Conservation (phyloP, 306 rosid genomes). For the Quillaja saponaria region DNA sequence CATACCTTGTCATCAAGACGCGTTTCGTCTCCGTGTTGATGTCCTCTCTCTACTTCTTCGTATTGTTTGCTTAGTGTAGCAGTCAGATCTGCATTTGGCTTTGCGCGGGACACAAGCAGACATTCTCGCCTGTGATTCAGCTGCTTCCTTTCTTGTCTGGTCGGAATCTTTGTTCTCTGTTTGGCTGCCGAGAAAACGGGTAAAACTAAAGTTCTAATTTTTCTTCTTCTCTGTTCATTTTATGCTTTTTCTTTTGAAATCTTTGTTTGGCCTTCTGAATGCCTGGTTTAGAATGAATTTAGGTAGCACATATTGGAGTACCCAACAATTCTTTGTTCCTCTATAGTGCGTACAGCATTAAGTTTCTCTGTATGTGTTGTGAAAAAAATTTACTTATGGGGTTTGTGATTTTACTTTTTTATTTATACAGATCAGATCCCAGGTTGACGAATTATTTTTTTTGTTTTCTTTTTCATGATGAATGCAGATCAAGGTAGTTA, state of each 20-base stretch:
- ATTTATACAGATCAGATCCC: conserved; percentile 34
- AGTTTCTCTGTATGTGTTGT: conserved; percentile 11
- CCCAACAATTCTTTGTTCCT: no score
- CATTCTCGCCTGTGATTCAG: conserved; percentile 59
- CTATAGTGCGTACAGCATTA: conserved; percentile 1
- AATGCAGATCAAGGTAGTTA: conserved; percentile 50
- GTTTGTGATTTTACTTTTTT: conserved; percentile 24
- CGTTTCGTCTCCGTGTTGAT: conserved; percentile 61
- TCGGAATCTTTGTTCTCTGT: conserved; percentile 47
- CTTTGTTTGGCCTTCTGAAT: background rate
- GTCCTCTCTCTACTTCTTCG: conserved; percentile 28
- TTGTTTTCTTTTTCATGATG: conserved; percentile 27
- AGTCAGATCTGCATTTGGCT: conserved; percentile 60
- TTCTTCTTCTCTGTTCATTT: background rate
- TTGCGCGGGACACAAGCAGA: conserved; percentile 37
- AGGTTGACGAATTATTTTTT: conserved; percentile 27
- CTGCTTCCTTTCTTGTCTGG: conserved; percentile 36
- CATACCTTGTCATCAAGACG: conserved; percentile 75
- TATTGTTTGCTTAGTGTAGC: conserved; percentile 46
- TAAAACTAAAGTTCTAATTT: background rate
- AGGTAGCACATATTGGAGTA: background rate
- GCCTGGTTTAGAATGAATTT: background rate
- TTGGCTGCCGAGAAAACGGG: conserved; percentile 35
- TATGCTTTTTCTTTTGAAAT: no score
- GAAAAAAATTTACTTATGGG: conserved; percentile 6